Conservation (phyloP, 495 filamentous ascomycete species). For the Neurospora intermedia region DNA sequence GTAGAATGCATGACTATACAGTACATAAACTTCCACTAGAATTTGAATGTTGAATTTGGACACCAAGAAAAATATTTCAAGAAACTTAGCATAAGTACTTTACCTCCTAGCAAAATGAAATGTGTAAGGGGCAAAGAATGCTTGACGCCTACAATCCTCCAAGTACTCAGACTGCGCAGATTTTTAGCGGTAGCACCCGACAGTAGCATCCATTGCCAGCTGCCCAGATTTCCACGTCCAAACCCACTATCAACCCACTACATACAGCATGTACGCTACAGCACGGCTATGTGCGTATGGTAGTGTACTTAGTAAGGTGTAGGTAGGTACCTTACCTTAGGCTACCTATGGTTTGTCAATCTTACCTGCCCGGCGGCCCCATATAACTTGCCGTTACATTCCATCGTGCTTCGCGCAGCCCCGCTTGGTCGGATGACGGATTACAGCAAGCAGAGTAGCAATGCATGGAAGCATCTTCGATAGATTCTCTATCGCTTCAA, state of each 20-base stretch:
- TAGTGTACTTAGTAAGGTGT: not conserved
- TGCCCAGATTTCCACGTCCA: not conserved
- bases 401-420: not conserved
- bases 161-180: not conserved
- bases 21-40: too few relatives aligned
- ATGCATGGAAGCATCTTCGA: not conserved
- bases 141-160: too few relatives aligned
- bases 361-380: not conserved
- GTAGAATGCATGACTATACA: too few relatives aligned
- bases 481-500: not conserved
- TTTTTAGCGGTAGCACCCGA: not conserved
- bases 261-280: not conserved
- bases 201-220: not conserved
- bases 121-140: too few relatives aligned
- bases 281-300: not conserved
- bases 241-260: not conserved
- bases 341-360: not conserved
- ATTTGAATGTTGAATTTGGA: too few relatives aligned
- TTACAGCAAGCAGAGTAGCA: not conserved
- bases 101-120: too few relatives aligned
- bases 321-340: not conserved
- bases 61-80: too few relatives aligned
- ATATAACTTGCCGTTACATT: not conserved
- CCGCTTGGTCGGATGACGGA: not conserved
- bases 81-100: too few relatives aligned